Base-by-base conservation (phyloP, 371 early-diverging fungal species). In the Mortierella sp. region DNA sequence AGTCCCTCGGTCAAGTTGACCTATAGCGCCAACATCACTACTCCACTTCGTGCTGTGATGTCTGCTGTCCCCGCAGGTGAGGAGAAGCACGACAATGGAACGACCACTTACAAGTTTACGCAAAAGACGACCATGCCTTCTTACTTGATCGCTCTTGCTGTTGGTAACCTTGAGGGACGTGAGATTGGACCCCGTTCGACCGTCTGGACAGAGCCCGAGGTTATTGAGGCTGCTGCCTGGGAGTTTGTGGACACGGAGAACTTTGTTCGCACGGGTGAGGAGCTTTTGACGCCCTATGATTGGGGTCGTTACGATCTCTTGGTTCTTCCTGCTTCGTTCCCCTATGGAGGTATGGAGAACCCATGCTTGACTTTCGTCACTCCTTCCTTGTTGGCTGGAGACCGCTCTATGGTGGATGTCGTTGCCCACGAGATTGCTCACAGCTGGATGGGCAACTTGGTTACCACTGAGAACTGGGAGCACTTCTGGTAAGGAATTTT, bases 331-430 rank as follows among this genome's bases (percentile, higher is more conserved):
- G 64, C 81, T 52, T 92, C 86, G 64, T 98, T 87, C 92, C 97
- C 97, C 14, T 97, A 92, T 67, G 99, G 98, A 64, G 98, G 98
- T 67, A 99, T 99, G 99, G 99, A 98, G 89, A 98, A 98, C 85
- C 97, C 99, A 11, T 96, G 96, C 80, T 82, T 98, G 74, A 94
- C 94, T 16, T 95, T 94, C 84, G 93, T 94, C 57, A 93, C 93
- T 37, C 93, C 94, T 21, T 94, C 94, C 30, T 83, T 95, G 37
- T 90, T 98, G 72, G 97, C 98, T 45, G 98, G 98, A 62, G 99
- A 99, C 81, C 90, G 94, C 53, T 95, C 96, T 56, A 88, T 97
- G 57, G 96, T 96, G 5, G 98, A 98, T 83, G 97, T 99, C n/a
- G 92, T 98, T 47, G 96, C 96, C n/a, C 99, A 99, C 82, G 99